Base-by-base conservation (phyloP, 2,329 filamentous ascomycete genomes). In the Colletotrichum musicola region DNA sequence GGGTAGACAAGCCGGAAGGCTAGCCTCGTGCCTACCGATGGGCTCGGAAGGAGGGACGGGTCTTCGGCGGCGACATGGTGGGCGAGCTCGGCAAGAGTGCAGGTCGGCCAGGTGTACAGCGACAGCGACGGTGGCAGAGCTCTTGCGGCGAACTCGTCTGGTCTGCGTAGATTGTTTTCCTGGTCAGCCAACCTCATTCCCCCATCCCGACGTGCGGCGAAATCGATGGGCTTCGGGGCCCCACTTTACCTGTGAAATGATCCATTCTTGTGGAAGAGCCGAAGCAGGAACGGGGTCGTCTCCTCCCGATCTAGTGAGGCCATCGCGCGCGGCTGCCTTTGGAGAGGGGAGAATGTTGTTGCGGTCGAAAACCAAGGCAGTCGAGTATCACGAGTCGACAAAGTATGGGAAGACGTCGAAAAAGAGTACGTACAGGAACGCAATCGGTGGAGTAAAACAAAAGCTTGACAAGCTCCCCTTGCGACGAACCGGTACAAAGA, bases 1-100 rank as follows among this genome's bases (percentile, higher is more conserved):
- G 93, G 92, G 77, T 92, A 97, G 62, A 98, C 89, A 18, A 97
- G 88, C 55, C 95, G 92, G 81, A 96, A 98, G 69, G 89, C 90
- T n/a, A 98, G 86, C 62, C 95, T 90, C 9, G 94, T 95, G 69
- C 95, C 95, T 47, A 94, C 86, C 6, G 91, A 88, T 0, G 93
- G 93, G 44, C 86, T 83, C 0, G 94, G 93, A 3, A 97, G 86
- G 20, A 94, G 82, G 2, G 84, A 81, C 0, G 93, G 92, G 2
- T 68, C 58, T 56, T 79, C 84, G 1, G 91, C 86, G 58, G 88
- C 88, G 64, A 98, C 87, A 62, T 95, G 90, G 64, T 93, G 89
- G 22, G 92, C 90, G 42, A 98, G 89, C 79, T 98, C 94, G 72
- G 87, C 85, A 25, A 98, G 86, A 3, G 92, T 94, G 81, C 93